Percentiles rank a stretch among this genome's conserved stretches.
Conservation (phyloP, 192 early-diverging fungal genomes). For the Coemansia sp. region DNA sequence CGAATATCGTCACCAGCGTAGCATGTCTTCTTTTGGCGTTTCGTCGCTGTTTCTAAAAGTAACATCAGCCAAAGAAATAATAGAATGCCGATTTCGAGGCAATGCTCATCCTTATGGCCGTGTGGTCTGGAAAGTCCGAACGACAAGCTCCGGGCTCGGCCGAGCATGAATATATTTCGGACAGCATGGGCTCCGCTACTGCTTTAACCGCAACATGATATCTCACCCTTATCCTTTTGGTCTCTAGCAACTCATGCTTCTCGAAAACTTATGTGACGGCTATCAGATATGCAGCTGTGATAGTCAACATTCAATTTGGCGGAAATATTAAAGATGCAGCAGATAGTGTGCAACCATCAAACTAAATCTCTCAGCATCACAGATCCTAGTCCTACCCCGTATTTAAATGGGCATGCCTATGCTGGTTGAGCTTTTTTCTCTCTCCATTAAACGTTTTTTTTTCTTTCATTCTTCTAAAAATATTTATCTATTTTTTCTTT, state of each 20-base stretch:
- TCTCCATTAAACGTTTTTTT: not conserved
- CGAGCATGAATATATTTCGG: not conserved
- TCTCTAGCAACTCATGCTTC: too few relatives aligned
- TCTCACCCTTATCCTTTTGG: too few relatives aligned
- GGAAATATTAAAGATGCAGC: too few relatives aligned
- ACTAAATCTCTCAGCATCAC: not conserved
- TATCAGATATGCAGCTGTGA: too few relatives aligned
- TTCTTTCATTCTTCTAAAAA: not conserved
- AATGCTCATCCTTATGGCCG: too few relatives aligned
- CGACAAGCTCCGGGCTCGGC: not conserved
- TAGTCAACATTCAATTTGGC: too few relatives aligned
- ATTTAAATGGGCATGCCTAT: constrained; percentile 2
- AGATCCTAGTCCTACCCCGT: not conserved
- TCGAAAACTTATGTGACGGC: too few relatives aligned
- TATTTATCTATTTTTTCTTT: not conserved
- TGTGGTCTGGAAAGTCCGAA: constrained; percentile 13
- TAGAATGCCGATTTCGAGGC: too few relatives aligned
- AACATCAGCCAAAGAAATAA: too few relatives aligned
- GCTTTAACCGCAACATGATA: too few relatives aligned
- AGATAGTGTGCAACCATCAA: too few relatives aligned
- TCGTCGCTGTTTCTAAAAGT: not conserved
- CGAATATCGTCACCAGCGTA: constrained; percentile 52
- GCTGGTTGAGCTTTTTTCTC: not conserved
- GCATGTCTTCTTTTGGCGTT: constrained; percentile 3
- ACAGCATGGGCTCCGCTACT: too few relatives aligned